phyloP scores from a whole-genome alignment of 768 basidiomycete species.

The Amanita jacksonii region DNA sequence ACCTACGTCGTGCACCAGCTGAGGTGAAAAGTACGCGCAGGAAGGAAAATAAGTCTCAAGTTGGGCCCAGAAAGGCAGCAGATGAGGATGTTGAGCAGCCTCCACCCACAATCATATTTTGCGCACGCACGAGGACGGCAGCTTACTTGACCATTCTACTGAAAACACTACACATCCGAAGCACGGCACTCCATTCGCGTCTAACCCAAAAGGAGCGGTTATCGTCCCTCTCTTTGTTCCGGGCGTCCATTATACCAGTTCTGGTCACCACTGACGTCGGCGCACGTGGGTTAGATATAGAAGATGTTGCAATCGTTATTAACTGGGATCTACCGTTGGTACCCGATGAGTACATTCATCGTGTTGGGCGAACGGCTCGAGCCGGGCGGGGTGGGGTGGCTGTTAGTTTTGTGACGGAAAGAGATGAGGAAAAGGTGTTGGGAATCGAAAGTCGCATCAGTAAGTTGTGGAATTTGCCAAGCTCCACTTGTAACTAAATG shows the following conservation, averaged over 20 bases:
- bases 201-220: conserved; percentile 89
- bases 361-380: conserved; percentile 89
- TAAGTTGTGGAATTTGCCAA: conserved; percentile 27
- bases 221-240: conserved; percentile 76
- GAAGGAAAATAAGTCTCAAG: conserved; percentile 18
- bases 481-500: background rate
- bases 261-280: conserved; percentile 94
- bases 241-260: conserved; percentile 80
- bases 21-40: conserved; percentile 30
- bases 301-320: conserved; percentile 90
- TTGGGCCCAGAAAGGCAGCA: conserved; percentile 25
- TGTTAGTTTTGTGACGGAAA: conserved; percentile 91
- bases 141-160: conserved; percentile 81
- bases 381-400: conserved; percentile 85
- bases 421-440: conserved; percentile 77
- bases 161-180: conserved; percentile 71
- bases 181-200: conserved; percentile 86
- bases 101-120: conserved; percentile 96
- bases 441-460: conserved; percentile 82
- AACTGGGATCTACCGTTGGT: conserved; percentile 94
- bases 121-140: conserved; percentile 72
- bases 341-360: conserved; percentile 92
- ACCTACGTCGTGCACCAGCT: conserved; percentile 56
- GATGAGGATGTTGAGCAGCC: conserved; percentile 57
- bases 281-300: conserved; percentile 90